Percentiles rank a stretch among this genome's conserved stretches.
Evolutionary conservation across 2,329 filamentous ascomycete species (phyloP).

Genomic region (Immersiporthe knoxdaviesiana): DNA sequence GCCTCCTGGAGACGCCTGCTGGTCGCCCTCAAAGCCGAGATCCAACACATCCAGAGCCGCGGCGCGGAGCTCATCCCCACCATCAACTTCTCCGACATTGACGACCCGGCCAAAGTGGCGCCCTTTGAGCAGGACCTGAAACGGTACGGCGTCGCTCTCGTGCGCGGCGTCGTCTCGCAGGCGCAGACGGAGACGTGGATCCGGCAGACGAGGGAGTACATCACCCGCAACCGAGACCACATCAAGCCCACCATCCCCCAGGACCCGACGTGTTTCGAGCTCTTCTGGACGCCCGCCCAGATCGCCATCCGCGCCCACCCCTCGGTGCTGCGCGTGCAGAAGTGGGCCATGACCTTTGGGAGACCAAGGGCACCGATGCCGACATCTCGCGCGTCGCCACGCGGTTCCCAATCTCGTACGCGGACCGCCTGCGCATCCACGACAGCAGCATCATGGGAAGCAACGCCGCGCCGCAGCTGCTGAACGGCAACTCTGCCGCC

Average conservation of each 20-base stretch:
- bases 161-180: constrained; percentile 65
- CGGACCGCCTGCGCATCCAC: constrained; percentile 70
- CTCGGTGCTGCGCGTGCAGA: constrained; percentile 64
- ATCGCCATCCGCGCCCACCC: constrained; percentile 69
- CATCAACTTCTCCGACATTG: constrained; percentile 57
- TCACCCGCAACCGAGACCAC: constrained; percentile 50
- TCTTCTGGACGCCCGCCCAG: constrained; percentile 75
- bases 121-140: constrained; percentile 61
- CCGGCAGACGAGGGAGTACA: constrained; percentile 62
- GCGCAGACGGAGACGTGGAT: constrained; percentile 62
- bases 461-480: constrained; percentile 36
- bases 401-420: constrained; percentile 67
- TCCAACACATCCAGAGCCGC: constrained; percentile 54
- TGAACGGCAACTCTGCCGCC: constrained; percentile 38
- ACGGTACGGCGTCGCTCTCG: constrained; percentile 66
- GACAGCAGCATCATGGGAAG: constrained; percentile 47
- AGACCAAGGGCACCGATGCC: constrained; percentile 53
- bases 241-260: constrained; percentile 60
- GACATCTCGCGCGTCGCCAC: constrained; percentile 53
- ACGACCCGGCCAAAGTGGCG: constrained; percentile 50
- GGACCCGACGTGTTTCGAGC: constrained; percentile 71
- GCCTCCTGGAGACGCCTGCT: constrained; percentile 60
- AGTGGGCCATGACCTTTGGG: constrained; percentile 72
- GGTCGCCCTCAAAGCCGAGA: constrained; percentile 53
- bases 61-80: constrained; percentile 59